Conservation (phyloP, 2,329 filamentous ascomycete species). For the Alternaria rosae region DNA sequence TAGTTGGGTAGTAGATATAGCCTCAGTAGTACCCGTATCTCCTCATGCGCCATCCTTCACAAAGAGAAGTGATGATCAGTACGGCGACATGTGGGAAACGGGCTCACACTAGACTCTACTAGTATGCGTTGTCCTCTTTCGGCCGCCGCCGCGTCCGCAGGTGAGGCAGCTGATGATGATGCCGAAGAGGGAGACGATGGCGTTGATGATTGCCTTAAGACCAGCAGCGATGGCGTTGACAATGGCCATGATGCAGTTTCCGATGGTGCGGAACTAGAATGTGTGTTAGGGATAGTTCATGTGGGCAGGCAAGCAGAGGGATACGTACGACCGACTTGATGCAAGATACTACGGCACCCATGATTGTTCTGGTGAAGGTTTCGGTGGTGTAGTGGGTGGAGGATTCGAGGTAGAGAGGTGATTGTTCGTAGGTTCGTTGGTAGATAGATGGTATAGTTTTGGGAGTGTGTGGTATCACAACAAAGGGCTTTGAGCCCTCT, state of each 20-base stretch:
- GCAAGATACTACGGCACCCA: conserved; percentile 85
- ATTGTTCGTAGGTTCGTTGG: background rate
- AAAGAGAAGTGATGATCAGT: background rate
- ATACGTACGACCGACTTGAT: conserved; percentile 63
- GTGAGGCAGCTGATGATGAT: conserved; percentile 60
- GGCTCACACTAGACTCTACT: conserved; percentile 48
- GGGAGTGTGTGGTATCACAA: conserved; percentile 25
- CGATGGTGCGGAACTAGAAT: conserved; percentile 55
- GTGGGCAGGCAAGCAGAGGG: background rate
- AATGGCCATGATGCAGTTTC: conserved; percentile 56
- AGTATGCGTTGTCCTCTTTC: conserved; percentile 46
- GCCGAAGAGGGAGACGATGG: conserved; percentile 58
- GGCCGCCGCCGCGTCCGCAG: conserved; percentile 54
- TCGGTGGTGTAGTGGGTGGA: background rate
- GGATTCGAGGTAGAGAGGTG: background rate
- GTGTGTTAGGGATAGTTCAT: conserved; percentile 22
- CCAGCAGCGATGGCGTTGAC: conserved; percentile 56
- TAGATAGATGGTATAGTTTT: background rate
- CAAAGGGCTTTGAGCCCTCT: conserved; percentile 64
- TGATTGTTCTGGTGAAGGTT: conserved; percentile 49
- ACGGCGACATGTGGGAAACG: conserved; percentile 12
- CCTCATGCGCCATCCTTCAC: conserved; percentile 14
- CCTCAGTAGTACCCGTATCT: conserved; percentile 4
- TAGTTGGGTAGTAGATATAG: background rate
- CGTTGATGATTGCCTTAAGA: conserved; percentile 58